Percentiles rank a stretch among this genome's conserved stretches.
phyloP scores from a whole-genome alignment of 2,329 filamentous ascomycete genomes.

The Paraphaeosphaeria minitans region DNA sequence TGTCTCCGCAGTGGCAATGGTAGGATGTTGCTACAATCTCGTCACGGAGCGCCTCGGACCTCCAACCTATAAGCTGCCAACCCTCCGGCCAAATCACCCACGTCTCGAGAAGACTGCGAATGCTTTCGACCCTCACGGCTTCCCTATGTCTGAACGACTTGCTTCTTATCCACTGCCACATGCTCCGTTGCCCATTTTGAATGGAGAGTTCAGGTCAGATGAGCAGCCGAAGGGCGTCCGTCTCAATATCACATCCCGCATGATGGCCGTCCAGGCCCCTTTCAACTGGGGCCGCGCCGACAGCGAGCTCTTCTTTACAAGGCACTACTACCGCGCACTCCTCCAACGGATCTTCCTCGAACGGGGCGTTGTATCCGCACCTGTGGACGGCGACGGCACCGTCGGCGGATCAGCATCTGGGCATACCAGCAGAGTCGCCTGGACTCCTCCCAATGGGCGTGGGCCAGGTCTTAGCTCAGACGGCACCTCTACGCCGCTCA shows the following conservation, averaged over 20 bases:
- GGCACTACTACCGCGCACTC: conserved; percentile 90
- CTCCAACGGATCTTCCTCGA: conserved; percentile 94
- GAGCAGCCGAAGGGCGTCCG: conserved; percentile 63
- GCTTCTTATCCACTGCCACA: conserved; percentile 51
- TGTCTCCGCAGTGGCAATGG: conserved; percentile 89
- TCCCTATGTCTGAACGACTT: conserved; percentile 83
- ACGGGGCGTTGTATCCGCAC: conserved; percentile 71
- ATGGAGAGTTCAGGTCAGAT: conserved; percentile 17
- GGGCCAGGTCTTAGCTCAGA: conserved; percentile 49
- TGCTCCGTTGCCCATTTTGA: conserved; percentile 12
- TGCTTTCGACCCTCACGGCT: conserved; percentile 85
- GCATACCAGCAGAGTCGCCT: conserved; percentile 40
- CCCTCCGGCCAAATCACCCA: conserved; percentile 74
- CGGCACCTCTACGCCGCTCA: conserved; percentile 74
- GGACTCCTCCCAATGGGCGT: conserved; percentile 54
- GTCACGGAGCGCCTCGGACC: conserved; percentile 88
- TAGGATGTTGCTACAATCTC: conserved; percentile 98
- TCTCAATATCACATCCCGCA: conserved; percentile 93
- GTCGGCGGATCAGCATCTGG: conserved; percentile 49
- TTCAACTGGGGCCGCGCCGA: conserved; percentile 85
- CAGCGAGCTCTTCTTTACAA: conserved; percentile 85
- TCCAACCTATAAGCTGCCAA: conserved; percentile 82
- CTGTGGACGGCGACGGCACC: conserved; percentile 40
- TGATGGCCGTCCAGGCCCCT: conserved; percentile 98
- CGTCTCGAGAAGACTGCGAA: conserved; percentile 71